Conservation (phyloP, 345 rosid species). For the Geranium brycei region DNA sequence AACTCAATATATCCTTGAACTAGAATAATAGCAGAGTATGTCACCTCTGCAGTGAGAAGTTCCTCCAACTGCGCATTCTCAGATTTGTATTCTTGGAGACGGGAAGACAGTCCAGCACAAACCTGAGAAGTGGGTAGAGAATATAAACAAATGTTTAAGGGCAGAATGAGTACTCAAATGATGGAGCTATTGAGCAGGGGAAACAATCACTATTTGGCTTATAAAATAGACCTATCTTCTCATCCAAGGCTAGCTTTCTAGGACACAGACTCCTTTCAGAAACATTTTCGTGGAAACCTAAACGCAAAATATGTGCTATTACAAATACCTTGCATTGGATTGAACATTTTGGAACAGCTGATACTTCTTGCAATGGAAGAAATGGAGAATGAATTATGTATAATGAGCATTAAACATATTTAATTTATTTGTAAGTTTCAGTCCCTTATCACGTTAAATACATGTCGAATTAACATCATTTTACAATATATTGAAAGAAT, state of each 20-base stretch:
- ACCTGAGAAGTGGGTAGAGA: conserved; percentile 31
- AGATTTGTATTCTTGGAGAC: conserved; percentile 91
- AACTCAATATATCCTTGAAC: conserved; percentile 7
- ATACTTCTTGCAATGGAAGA: too few species aligned
- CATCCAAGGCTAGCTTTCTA: background rate
- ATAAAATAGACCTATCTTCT: background rate
- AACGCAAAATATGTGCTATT: background rate
- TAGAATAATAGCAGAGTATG: background rate
- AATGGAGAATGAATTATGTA: too few species aligned
- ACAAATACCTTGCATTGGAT: background rate
- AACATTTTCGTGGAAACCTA: background rate
- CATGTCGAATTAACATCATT: too few species aligned
- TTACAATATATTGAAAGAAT: too few species aligned
- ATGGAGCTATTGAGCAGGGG: background rate
- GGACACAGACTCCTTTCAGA: background rate
- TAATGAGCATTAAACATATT: too few species aligned
- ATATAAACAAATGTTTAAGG: background rate
- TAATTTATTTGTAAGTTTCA: too few species aligned
- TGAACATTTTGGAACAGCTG: too few species aligned
- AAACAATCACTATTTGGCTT: background rate
- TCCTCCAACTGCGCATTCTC: conserved; percentile 99
- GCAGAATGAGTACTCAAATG: background rate
- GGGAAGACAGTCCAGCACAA: conserved; percentile 88
- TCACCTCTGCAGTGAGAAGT: conserved; percentile 92
- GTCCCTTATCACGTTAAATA: too few species aligned